Percentiles rank a stretch among this genome's conserved stretches.
Conservation (phyloP, 2,329 filamentous ascomycete species). For the Fusarium beomiforme region DNA sequence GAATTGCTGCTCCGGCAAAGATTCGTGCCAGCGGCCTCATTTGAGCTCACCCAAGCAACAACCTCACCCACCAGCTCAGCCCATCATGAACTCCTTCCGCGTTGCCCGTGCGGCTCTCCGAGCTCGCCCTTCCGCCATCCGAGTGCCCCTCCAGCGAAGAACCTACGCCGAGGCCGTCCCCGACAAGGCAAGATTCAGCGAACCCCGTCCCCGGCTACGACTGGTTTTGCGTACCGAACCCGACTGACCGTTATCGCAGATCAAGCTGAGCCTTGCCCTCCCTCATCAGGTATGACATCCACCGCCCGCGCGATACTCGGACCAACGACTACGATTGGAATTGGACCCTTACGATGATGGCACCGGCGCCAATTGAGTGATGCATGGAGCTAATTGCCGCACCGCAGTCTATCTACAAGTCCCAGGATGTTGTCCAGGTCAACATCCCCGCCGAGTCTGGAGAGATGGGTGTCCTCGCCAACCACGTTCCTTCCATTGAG, state of each 20-base stretch:
- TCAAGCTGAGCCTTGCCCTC: constrained; percentile 97
- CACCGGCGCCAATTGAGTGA: constrained; percentile 44
- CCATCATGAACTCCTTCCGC: constrained; percentile 92
- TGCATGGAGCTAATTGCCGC: constrained; percentile 61
- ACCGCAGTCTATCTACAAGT: constrained; percentile 75
- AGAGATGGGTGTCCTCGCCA: constrained; percentile 99
- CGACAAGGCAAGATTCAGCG: constrained; percentile 72
- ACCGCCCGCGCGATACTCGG: constrained; percentile 24
- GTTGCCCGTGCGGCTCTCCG: constrained; percentile 90
- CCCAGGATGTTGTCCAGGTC: constrained; percentile 85
- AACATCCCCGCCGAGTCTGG: constrained; percentile 98
- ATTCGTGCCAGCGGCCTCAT: constrained; percentile 59
- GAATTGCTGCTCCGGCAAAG: constrained; percentile 55
- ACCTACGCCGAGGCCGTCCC: constrained; percentile 88
- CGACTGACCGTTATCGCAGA: constrained; percentile 59
- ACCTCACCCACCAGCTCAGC: constrained; percentile 60
- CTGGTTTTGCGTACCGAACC: constrained; percentile 34
- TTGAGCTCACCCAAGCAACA: constrained; percentile 57
- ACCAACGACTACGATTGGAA: constrained; percentile 42
- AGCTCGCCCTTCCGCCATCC: constrained; percentile 80
- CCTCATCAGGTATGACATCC: constrained; percentile 89
- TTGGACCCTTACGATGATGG: constrained; percentile 37
- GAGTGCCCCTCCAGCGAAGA: constrained; percentile 82
- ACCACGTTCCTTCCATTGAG: constrained; percentile 98
- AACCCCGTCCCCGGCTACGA: constrained; percentile 23